phyloP scores from a whole-genome alignment of 148 eudicot species.

The Mesembryanthemum crystallinum region DNA sequence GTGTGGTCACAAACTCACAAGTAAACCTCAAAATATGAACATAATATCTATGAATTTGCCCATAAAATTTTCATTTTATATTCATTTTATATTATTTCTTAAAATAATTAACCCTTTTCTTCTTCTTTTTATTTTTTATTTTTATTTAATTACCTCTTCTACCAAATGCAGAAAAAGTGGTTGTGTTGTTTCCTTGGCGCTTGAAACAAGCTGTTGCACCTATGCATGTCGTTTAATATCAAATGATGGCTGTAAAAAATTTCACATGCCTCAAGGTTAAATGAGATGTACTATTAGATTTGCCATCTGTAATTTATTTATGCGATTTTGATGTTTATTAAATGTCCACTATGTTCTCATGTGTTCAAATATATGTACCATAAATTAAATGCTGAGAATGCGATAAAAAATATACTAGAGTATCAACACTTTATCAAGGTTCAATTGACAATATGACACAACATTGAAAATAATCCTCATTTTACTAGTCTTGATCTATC shows the following conservation, averaged over 20 bases:
- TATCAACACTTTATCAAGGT: too few relatives aligned
- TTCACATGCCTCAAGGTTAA: slow-evolving; percentile 9
- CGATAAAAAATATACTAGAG: too few relatives aligned
- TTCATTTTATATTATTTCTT: too few relatives aligned
- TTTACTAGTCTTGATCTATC: too few relatives aligned
- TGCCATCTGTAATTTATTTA: background rate
- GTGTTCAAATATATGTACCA: background rate
- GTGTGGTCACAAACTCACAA: too few relatives aligned
- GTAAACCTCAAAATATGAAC: too few relatives aligned
- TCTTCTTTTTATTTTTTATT: background rate
- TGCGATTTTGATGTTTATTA: background rate
- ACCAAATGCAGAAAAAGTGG: slow-evolving; percentile 60
- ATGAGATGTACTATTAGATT: background rate
- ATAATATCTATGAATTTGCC: too few relatives aligned
- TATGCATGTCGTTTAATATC: background rate
- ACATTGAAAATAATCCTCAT: too few relatives aligned
- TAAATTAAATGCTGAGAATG: background rate
- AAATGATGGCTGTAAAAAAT: slow-evolving; percentile 4
- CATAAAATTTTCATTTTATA: too few relatives aligned
- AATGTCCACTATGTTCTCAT: background rate
- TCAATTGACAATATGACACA: too few relatives aligned
- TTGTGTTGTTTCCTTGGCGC: slow-evolving; percentile 47
- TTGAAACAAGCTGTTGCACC: background rate
- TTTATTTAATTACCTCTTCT: background rate
- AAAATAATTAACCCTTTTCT: too few relatives aligned